Evolutionary conservation across 179 eudicot species (phyloP).

Genomic region (Dionaea muscipula): DNA sequence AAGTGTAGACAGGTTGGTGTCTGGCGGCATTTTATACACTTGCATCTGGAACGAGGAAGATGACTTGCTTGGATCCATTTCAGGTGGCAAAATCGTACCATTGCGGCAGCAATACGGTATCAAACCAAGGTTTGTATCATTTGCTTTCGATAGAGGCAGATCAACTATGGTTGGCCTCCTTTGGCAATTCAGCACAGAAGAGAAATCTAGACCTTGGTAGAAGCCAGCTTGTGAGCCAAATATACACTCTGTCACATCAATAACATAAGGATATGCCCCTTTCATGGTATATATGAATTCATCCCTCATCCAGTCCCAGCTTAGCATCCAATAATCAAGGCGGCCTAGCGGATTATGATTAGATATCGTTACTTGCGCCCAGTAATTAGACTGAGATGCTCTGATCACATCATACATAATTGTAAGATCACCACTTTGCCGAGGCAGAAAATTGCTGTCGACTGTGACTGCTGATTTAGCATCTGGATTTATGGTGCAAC

Average conservation of each 20-base stretch:
- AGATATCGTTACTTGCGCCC: slow-evolving; percentile 67
- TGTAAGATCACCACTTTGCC: slow-evolving; percentile 55
- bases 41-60: slow-evolving; percentile 49
- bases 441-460: slow-evolving; percentile 31
- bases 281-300: slow-evolving; percentile 64
- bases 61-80: slow-evolving; percentile 49
- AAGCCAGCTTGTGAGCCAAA: slow-evolving; percentile 49
- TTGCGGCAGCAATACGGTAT: slow-evolving; percentile 72
- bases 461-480: slow-evolving; percentile 26
- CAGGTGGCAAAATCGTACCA: slow-evolving; percentile 57
- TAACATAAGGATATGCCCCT: slow-evolving; percentile 57
- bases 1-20: slow-evolving; percentile 38
- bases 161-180: slow-evolving; percentile 65
- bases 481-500: slow-evolving; percentile 50
- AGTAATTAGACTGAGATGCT: slow-evolving; percentile 40
- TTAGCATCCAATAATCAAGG: slow-evolving; percentile 66
- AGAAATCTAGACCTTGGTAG: slow-evolving; percentile 51
- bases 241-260: slow-evolving; percentile 50
- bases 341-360: slow-evolving; percentile 62
- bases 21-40: slow-evolving; percentile 91
- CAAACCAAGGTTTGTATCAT: slow-evolving; percentile 53
- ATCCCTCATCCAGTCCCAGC: slow-evolving; percentile 74
- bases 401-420: slow-evolving; percentile 64
- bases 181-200: slow-evolving; percentile 52
- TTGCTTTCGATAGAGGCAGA: slow-evolving; percentile 48